Base-by-base conservation (phyloP, 108 stramenopile species). In the Cyclotella atomus region DNA sequence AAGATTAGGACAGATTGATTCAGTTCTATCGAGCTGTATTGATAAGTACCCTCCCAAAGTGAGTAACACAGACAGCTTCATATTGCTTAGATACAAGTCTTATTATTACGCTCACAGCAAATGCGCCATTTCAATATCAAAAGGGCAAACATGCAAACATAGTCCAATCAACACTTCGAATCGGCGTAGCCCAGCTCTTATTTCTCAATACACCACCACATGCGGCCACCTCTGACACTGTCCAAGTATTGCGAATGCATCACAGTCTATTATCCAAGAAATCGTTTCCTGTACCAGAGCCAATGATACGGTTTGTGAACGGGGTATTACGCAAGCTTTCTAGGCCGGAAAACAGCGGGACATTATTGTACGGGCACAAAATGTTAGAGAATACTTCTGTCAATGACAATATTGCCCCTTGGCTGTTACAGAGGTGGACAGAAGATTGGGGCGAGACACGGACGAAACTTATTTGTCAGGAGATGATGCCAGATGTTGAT, bases 301-400 rank as follows among this genome's bases (percentile, higher is more conserved):
- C 87, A 23, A 85, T 87, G 67, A 88, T 89, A 29, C 88, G 83
- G n/a, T 89, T 90, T 85, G 91, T 84, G 0, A 95, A 95, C 83
- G 94, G 89, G 19, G 81, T 92, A 1, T 68, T 95, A 12, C 77
- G 94, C 44, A 73, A 83, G 15, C 52, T 95, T 7, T 80, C 83
- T 12, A 64, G 84, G 36, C 69, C 60, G 49, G 80, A 73, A 47
- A 30, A 57, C 2, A 17, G 19, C 16, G 1, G 47, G n/a, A 6
- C 27, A 5, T 30, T 15, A 65, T 10, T 49, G 24, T 28, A 61
- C 16, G 82, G 47, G 10, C 53, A 55, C 12, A 59, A 61, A 44
- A 15, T 78, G 44, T 70, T 89, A 14, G 69, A 70, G 38, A 65
- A 74, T 33, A 89, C 88, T 30, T 65, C 85, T 50, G 30, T 65